Percentiles rank a stretch among this genome's conserved stretches.
These are phyloP conservation scores for Rubroboletus pulcherrimus DNA, from an alignment of 768 basidiomycete genomes.

Conservation along the genomic window DNA sequence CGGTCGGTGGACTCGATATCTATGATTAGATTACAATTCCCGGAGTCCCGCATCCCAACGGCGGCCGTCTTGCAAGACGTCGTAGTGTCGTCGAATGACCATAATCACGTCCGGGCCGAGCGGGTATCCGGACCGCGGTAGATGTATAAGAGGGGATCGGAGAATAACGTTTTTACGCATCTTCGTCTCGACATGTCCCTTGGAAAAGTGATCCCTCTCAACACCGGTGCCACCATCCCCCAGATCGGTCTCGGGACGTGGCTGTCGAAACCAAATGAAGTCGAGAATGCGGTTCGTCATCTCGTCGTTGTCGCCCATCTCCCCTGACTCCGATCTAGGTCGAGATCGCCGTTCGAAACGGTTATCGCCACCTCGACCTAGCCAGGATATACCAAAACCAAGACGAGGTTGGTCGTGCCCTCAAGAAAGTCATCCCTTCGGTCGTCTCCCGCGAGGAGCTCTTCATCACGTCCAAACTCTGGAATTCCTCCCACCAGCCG, in stretches of 20 bases:
- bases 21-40: not conserved
- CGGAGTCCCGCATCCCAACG: not conserved
- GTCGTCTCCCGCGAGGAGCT: slow-evolving; percentile 79
- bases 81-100: not conserved
- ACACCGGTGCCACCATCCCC: slow-evolving; percentile 54
- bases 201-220: slow-evolving; percentile 37
- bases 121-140: slow-evolving; percentile 5
- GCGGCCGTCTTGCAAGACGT: not conserved
- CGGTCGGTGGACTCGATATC: not conserved
- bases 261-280: slow-evolving; percentile 72
- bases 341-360: slow-evolving; percentile 66
- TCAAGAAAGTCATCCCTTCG: slow-evolving; percentile 72
- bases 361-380: slow-evolving; percentile 83
- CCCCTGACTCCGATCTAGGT: slow-evolving; percentile 43
- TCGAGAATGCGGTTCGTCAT: slow-evolving; percentile 60
- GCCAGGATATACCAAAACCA: slow-evolving; percentile 81
- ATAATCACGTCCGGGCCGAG: slow-evolving; percentile 1
- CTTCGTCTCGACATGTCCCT: slow-evolving; percentile 37
- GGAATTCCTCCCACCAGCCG: slow-evolving; percentile 72
- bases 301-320: not conserved
- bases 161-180: not conserved
- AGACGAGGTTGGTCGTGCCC: slow-evolving; percentile 66
- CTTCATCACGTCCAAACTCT: slow-evolving; percentile 79
- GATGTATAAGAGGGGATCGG: not conserved
- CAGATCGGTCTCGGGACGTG: slow-evolving; percentile 84